Evolutionary conservation across 1,284 basidiomycete genomes (phyloP).

Genomic region (Anthracocystis panici-leucophaei): DNA sequence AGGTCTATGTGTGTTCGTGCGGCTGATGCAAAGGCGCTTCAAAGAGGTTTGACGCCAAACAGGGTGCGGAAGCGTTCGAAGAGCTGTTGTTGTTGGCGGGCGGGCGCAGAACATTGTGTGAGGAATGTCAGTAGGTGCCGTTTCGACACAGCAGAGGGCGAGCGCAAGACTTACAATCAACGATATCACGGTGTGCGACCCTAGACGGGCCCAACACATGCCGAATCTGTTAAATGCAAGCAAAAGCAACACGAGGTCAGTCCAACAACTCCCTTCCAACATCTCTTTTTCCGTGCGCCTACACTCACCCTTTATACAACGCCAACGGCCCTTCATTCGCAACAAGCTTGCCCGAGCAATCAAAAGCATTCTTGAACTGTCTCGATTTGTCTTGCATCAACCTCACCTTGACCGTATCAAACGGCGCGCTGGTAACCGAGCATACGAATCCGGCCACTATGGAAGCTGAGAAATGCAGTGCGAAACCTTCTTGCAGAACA

Average conservation of each 20-base stretch:
- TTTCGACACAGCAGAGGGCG: too few relatives aligned
- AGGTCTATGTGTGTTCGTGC: slow-evolving; percentile 9
- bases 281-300: too few relatives aligned
- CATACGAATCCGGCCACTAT: slow-evolving; percentile 59
- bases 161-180: too few relatives aligned
- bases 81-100: too few relatives aligned
- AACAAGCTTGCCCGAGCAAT: slow-evolving; percentile 48
- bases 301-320: slow-evolving; percentile 56
- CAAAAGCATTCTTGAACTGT: slow-evolving; percentile 44
- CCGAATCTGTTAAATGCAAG: slow-evolving; percentile 30
- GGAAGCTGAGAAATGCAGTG: slow-evolving; percentile 49
- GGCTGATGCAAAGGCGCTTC: neutral
- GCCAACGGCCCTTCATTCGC: slow-evolving; percentile 57
- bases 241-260: neutral
- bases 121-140: too few relatives aligned
- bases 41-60: slow-evolving; percentile 60
- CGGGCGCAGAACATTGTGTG: too few relatives aligned
- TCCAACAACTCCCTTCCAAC: neutral
- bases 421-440: slow-evolving; percentile 50
- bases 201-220: slow-evolving; percentile 62
- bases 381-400: slow-evolving; percentile 55
- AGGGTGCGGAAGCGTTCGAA: slow-evolving; percentile 57
- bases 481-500: slow-evolving; percentile 44
- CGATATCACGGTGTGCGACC: slow-evolving; percentile 58
- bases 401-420: slow-evolving; percentile 58